Evolutionary conservation across 257 asterid species (phyloP).

Genomic region (Leptodermis oblonga): DNA sequence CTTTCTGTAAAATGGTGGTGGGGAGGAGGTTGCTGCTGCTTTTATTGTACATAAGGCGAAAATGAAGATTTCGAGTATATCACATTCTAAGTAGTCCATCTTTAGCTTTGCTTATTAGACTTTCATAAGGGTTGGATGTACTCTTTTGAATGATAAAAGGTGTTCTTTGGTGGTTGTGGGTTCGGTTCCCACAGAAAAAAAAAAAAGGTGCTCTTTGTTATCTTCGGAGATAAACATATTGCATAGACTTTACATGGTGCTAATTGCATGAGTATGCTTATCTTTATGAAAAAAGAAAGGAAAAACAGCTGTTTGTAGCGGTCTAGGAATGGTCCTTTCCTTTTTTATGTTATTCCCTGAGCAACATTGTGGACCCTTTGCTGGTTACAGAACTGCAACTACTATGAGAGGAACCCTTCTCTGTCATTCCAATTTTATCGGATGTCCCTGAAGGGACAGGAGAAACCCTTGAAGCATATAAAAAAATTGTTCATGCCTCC

Average conservation of each 20-base stretch:
- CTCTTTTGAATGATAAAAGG: neutral
- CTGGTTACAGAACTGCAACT: neutral
- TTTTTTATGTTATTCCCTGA: too few relatives aligned
- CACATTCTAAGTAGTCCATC: slow-evolving; percentile 2
- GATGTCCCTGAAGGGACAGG: too few relatives aligned
- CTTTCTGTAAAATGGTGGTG: slow-evolving; percentile 10
- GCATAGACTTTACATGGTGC: neutral
- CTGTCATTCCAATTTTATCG: too few relatives aligned
- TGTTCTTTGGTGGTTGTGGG: too few relatives aligned
- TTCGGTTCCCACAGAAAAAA: too few relatives aligned
- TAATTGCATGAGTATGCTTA: neutral
- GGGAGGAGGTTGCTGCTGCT: slow-evolving; percentile 3
- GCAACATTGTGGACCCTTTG: neutral
- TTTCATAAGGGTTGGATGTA: neutral
- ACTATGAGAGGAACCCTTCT: too few relatives aligned
- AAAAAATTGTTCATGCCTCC: too few relatives aligned
- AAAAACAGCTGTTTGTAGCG: neutral
- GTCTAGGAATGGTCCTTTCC: neutral
- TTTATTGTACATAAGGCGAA: slow-evolving; percentile 27
- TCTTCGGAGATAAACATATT: neutral
- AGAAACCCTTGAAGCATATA: too few relatives aligned
- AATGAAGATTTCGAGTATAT: slow-evolving; percentile 16
- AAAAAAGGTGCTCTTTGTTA: neutral
- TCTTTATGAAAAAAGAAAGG: too few relatives aligned
- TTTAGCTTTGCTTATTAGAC: slow-evolving; percentile 10